Conservation (phyloP, 139 green algal species). For the Diplosphaera chodatii region DNA sequence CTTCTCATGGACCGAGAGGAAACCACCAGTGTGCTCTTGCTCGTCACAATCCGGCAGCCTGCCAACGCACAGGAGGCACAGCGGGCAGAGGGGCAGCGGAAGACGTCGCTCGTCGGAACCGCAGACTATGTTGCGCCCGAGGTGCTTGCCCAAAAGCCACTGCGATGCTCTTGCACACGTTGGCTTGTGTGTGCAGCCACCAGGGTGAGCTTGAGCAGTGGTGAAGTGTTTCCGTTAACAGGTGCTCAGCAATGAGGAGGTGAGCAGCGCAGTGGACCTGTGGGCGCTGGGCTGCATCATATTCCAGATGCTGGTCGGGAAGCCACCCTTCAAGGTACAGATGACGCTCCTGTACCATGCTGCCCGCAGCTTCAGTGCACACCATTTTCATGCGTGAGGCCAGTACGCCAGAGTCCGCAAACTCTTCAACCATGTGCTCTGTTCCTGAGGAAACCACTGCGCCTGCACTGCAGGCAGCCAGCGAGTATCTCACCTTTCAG, state of each 20-base stretch:
- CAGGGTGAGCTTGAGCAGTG: too few relatives aligned
- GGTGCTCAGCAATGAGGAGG: slow-evolving; percentile 55
- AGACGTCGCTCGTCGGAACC: slow-evolving; percentile 77
- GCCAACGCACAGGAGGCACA: background rate
- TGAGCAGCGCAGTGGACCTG: slow-evolving; percentile 64
- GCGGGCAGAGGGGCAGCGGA: slow-evolving; percentile 7
- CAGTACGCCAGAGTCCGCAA: too few relatives aligned
- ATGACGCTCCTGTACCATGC: background rate
- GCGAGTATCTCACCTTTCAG: slow-evolving; percentile 85
- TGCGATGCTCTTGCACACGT: too few relatives aligned
- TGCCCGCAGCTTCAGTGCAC: background rate
- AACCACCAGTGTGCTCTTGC: background rate
- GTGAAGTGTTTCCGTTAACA: too few relatives aligned
- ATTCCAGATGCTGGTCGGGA: slow-evolving; percentile 49
- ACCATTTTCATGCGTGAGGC: background rate
- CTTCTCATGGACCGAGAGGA: too few relatives aligned
- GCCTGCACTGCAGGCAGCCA: slow-evolving; percentile 7
- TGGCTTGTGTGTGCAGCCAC: too few relatives aligned
- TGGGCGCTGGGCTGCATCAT: slow-evolving; percentile 79
- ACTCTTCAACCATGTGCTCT: too few relatives aligned
- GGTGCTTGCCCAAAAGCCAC: slow-evolving; percentile 18
- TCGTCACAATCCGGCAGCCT: too few relatives aligned
- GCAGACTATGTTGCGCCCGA: slow-evolving; percentile 85
- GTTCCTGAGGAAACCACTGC: background rate
- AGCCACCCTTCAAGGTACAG: slow-evolving; percentile 61